Evolutionary conservation across 2,329 filamentous ascomycete genomes (phyloP).

Genomic region (Botrytis galanthina): DNA sequence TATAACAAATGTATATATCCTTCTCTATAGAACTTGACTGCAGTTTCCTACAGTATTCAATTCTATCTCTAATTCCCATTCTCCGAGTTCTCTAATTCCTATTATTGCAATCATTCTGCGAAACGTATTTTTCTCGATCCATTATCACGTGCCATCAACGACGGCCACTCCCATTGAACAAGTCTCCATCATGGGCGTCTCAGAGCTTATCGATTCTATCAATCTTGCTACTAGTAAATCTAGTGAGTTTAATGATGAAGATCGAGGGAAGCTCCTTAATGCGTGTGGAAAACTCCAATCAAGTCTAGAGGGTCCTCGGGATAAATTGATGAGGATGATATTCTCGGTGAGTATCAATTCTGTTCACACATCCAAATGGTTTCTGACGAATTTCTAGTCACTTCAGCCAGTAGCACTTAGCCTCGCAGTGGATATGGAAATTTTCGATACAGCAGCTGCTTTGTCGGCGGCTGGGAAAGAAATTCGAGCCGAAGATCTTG

Average conservation of each 20-base stretch:
- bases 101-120: not conserved
- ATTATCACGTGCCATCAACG: not conserved
- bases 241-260: conserved; percentile 2
- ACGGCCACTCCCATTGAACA: too few relatives aligned
- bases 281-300: conserved; percentile 3
- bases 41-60: not conserved
- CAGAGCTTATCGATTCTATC: conserved; percentile 11
- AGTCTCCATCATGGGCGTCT: not conserved
- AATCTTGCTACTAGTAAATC: not conserved
- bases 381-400: not conserved
- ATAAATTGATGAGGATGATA: not conserved
- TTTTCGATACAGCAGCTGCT: conserved; percentile 9
- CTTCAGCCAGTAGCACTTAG: conserved; percentile 1
- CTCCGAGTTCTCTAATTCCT: fast-evolving
- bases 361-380: too few relatives aligned
- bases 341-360: not conserved
- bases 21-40: not conserved
- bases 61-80: too few relatives aligned
- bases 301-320: not conserved
- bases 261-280: not conserved
- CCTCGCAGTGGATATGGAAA: conserved; percentile 10
- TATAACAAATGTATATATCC: not conserved
- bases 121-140: not conserved
- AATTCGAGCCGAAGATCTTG: conserved; percentile 8
- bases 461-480: not conserved